Percentiles rank a stretch among this genome's conserved stretches.
Evolutionary conservation across 768 basidiomycete genomes (phyloP).

Genomic region (Filobasidium floriforme): DNA sequence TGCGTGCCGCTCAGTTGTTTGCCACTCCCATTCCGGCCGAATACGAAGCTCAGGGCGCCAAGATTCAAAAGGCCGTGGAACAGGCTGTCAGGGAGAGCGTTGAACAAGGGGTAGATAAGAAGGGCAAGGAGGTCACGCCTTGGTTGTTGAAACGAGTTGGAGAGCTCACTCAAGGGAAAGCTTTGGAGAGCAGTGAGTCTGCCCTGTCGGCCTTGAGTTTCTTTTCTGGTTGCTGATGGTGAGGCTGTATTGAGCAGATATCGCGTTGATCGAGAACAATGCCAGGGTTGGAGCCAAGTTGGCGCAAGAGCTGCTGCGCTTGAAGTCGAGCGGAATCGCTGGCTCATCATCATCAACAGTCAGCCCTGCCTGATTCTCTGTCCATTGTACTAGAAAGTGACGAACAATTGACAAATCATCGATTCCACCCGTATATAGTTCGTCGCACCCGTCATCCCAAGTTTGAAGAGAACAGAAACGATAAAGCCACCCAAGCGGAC

Average conservation of each 20-base stretch:
- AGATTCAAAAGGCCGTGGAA: slow-evolving; percentile 69
- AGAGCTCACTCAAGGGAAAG: slow-evolving; percentile 69
- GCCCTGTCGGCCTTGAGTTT: too few species aligned
- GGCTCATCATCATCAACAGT: slow-evolving; percentile 4
- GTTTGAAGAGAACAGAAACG: not conserved
- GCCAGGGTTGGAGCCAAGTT: slow-evolving; percentile 60
- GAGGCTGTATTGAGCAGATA: slow-evolving; percentile 50
- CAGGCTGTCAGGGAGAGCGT: slow-evolving; percentile 78
- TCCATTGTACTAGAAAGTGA: not conserved
- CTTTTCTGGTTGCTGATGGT: not conserved
- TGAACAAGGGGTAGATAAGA: slow-evolving; percentile 64
- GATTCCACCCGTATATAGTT: too few species aligned
- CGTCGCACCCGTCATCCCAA: too few species aligned
- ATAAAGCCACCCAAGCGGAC: not conserved
- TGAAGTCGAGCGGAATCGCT: slow-evolving; percentile 9
- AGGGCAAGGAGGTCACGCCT: slow-evolving; percentile 87
- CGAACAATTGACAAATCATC: not conserved
- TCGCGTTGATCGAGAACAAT: slow-evolving; percentile 83
- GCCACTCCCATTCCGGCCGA: slow-evolving; percentile 81
- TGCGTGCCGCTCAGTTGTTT: slow-evolving; percentile 65
- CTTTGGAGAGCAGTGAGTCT: slow-evolving; percentile 61
- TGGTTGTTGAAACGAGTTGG: slow-evolving; percentile 80
- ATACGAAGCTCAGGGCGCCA: slow-evolving; percentile 59
- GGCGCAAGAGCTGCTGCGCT: slow-evolving; percentile 25
- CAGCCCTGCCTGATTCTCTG: not conserved